Conservation (phyloP, 2,329 filamentous ascomycete species). For the Cryphonectria parasitica region DNA sequence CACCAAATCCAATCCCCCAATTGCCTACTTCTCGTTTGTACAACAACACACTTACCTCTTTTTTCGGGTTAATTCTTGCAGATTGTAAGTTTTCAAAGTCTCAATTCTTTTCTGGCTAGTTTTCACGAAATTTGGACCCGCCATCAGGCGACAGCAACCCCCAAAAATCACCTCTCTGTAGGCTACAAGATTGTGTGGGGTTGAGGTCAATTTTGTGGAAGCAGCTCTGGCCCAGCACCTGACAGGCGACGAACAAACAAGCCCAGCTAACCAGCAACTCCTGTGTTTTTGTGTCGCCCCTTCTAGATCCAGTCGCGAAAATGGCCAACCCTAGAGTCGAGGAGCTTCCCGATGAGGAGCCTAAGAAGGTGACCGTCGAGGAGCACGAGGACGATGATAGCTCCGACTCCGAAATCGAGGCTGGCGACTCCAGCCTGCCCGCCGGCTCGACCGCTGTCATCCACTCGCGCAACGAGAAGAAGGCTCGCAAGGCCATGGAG, state of each 20-base stretch:
- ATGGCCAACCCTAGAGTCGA: constrained; percentile 99
- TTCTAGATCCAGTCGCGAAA: constrained; percentile 42
- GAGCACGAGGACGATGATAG: constrained; percentile 73
- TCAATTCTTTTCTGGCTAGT: background rate
- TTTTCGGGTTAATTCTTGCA: constrained; percentile 19
- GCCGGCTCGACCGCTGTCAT: constrained; percentile 87
- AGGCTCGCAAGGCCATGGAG: constrained; percentile 98
- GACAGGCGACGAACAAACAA: constrained; percentile 4
- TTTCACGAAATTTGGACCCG: constrained; percentile 9
- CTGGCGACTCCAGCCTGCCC: constrained; percentile 64
- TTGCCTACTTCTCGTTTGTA: constrained; percentile 23
- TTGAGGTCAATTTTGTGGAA: constrained; percentile 29
- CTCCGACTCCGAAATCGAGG: constrained; percentile 79
- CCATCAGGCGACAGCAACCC: background rate
- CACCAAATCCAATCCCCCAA: constrained; percentile 16
- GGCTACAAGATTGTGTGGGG: constrained; percentile 28
- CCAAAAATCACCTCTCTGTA: constrained; percentile 15
- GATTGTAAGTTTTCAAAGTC: constrained; percentile 22
- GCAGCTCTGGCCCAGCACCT: constrained; percentile 13
- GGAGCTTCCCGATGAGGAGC: constrained; percentile 91
- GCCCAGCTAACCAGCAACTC: constrained; percentile 35
- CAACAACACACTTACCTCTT: constrained; percentile 17
- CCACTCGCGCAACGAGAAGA: constrained; percentile 99
- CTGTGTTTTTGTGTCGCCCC: constrained; percentile 36
- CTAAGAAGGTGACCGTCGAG: constrained; percentile 81